These are phyloP conservation scores for Alternaria sp. DNA, from an alignment of 2,329 filamentous ascomycete genomes.

Conservation along the genomic window DNA sequence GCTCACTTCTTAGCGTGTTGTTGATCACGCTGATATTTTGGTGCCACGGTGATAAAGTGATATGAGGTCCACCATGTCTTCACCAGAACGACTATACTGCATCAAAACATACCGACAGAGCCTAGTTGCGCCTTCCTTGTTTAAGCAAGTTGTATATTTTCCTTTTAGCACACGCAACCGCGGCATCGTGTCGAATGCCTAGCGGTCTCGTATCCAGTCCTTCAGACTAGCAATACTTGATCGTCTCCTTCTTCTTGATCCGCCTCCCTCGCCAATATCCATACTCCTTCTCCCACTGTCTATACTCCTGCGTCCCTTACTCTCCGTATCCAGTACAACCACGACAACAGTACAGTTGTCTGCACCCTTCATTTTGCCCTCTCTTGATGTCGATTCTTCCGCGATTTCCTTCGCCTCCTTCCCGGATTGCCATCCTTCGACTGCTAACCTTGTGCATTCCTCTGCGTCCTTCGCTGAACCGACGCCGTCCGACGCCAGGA, in stretches of 20 bases:
- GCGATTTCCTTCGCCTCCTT: constrained; percentile 30
- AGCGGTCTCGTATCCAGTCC: constrained; percentile 25
- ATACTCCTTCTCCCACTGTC: constrained; percentile 21
- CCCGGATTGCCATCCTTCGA: constrained; percentile 27
- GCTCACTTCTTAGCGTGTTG: not conserved
- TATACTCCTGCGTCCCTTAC: constrained; percentile 21
- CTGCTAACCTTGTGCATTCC: constrained; percentile 28
- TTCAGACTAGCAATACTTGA: constrained; percentile 26
- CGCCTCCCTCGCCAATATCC: constrained; percentile 16
- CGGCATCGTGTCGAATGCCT: not conserved
- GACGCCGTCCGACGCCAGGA: constrained; percentile 37
- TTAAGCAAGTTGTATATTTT: not conserved
- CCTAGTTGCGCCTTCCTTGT: not conserved
- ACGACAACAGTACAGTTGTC: constrained; percentile 38
- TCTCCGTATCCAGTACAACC: constrained; percentile 28
- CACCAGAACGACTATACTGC: not conserved
- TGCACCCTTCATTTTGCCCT: constrained; percentile 25
- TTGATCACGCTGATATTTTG: not conserved
- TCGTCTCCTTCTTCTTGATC: constrained; percentile 13
- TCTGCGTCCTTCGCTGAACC: constrained; percentile 31
- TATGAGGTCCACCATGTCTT: not conserved
- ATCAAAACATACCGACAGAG: not conserved
- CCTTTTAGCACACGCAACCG: not conserved
- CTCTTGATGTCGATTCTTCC: constrained; percentile 25
- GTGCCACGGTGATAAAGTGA: not conserved